These are phyloP conservation scores for Ascoidea asiatica DNA, from an alignment of 805 yeast species.

Conservation along the genomic window DNA sequence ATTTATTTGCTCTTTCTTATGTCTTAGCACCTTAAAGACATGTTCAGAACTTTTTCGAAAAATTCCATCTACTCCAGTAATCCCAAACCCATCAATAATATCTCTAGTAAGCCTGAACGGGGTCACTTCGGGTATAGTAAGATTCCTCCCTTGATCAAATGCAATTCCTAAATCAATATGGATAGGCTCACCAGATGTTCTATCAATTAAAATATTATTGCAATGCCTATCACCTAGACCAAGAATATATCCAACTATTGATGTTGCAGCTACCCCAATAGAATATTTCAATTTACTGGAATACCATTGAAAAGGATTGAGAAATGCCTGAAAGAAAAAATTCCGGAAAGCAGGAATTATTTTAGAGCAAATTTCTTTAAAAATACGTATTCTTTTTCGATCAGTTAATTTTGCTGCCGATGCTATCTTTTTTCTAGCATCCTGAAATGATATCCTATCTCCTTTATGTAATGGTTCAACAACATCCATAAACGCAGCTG, in stretches of 20 bases:
- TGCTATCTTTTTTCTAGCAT: constrained; percentile 56
- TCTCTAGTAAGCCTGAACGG: constrained; percentile 90
- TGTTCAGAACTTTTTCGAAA: constrained; percentile 64
- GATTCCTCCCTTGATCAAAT: constrained; percentile 79
- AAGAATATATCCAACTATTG: constrained; percentile 75
- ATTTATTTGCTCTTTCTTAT: constrained; percentile 53
- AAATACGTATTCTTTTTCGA: constrained; percentile 30
- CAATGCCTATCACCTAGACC: constrained; percentile 96
- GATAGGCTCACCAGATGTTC: constrained; percentile 75
- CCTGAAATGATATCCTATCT: constrained; percentile 33
- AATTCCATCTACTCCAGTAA: constrained; percentile 70
- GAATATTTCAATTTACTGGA: constrained; percentile 48
- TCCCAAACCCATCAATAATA: constrained; percentile 85
- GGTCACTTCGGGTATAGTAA: constrained; percentile 84
- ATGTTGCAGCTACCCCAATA: constrained; percentile 69
- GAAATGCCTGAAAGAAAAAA: constrained; percentile 58
- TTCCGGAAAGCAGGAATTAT: constrained; percentile 55
- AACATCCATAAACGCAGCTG: constrained; percentile 58
- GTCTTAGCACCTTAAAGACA: constrained; percentile 53
- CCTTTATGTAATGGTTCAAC: constrained; percentile 48
- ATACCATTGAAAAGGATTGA: constrained; percentile 66
- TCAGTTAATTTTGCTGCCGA: constrained; percentile 33
- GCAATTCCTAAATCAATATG: constrained; percentile 96
- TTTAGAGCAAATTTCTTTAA: constrained; percentile 26
- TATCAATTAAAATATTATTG: constrained; percentile 77